Percentiles rank a stretch among this genome's conserved stretches.
These are phyloP conservation scores for Trichoderma simmonsii DNA, from an alignment of 2,329 filamentous ascomycete genomes.

Conservation along the genomic window DNA sequence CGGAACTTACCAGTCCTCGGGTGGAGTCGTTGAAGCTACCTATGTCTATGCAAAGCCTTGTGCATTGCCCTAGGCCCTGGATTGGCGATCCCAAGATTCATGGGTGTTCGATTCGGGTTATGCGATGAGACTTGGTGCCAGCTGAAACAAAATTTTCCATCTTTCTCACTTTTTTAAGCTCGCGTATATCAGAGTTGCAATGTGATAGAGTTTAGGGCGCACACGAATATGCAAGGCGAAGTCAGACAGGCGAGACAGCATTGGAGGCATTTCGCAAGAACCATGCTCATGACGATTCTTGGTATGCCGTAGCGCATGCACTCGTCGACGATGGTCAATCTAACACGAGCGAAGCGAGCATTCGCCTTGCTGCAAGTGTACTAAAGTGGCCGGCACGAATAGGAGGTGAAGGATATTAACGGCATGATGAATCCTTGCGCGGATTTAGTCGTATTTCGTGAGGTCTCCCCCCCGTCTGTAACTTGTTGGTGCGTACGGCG, in stretches of 20 bases:
- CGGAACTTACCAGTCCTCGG: constrained; percentile 8
- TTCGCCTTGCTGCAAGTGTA: background rate
- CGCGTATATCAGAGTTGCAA: background rate
- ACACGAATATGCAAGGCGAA: background rate
- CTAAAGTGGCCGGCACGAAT: background rate
- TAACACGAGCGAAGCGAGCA: background rate
- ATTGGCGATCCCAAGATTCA: constrained; percentile 5
- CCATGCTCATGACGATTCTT: background rate
- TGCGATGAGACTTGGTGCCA: background rate
- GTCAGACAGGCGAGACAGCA: constrained; percentile 3
- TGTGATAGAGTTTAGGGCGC: background rate
- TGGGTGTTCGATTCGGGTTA: constrained; percentile 10
- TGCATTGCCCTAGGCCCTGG: background rate
- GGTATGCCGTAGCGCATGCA: background rate
- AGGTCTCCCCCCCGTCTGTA: background rate
- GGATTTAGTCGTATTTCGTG: background rate
- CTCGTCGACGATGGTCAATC: background rate
- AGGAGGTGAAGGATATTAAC: constrained; percentile 12
- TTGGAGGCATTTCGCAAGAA: background rate
- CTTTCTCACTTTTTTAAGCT: background rate
- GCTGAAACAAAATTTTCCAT: background rate
- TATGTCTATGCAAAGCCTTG: constrained; percentile 1
- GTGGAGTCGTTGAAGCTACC: background rate
- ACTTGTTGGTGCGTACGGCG: background rate
- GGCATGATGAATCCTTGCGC: constrained; percentile 5